These are phyloP conservation scores for Panicum virgatum DNA, from an alignment of 202 grass and related monocot genomes.

Conservation along the genomic window DNA sequence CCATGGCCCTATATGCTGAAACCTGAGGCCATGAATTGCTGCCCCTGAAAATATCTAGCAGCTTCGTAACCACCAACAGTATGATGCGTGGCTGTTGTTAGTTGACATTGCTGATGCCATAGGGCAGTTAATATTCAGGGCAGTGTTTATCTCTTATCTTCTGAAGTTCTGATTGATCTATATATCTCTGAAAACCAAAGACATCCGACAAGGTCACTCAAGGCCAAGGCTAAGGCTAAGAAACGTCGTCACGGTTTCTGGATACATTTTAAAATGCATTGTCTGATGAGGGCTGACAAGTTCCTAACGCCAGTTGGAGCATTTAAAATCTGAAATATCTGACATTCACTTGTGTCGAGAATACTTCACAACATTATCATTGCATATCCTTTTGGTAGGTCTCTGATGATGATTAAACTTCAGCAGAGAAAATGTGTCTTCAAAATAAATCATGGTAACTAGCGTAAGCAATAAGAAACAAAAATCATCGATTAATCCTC, in stretches of 20 bases:
- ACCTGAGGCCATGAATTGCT: slow-evolving; percentile 2
- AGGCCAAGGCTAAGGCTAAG: neutral
- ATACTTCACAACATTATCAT: too few species aligned
- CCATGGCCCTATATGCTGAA: neutral
- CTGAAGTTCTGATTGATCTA: neutral
- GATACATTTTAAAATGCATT: neutral
- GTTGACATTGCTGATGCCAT: neutral
- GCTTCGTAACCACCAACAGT: neutral
- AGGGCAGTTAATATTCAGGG: neutral
- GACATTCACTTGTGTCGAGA: neutral
- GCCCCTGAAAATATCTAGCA: slow-evolving; percentile 20
- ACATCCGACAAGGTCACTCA: neutral
- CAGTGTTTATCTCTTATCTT: neutral
- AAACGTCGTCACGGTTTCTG: neutral
- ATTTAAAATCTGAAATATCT: neutral
- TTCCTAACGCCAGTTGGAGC: neutral
- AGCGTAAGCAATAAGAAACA: neutral
- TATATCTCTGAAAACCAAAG: neutral
- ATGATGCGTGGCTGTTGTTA: neutral
- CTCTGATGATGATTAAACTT: neutral
- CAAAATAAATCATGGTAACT: neutral
- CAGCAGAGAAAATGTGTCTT: neutral
- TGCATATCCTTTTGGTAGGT: neutral
- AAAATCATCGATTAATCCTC: neutral
- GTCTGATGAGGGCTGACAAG: neutral